phyloP scores from a whole-genome alignment of 1,284 basidiomycete species.

The Bondarzewia mesenterica region DNA sequence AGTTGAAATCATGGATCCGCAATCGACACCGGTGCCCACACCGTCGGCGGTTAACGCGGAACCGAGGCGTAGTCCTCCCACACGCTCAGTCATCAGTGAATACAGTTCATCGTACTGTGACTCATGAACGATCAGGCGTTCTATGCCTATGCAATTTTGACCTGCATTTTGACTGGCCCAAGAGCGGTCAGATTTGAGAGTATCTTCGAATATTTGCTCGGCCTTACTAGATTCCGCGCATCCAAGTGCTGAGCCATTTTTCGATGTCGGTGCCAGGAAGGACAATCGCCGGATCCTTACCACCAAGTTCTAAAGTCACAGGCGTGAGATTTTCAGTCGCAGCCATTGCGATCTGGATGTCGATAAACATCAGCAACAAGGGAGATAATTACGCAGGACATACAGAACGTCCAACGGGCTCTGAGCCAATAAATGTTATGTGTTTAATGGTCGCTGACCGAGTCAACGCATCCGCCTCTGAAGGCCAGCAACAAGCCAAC shows the following conservation, averaged over 20 bases:
- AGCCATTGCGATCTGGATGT: slow-evolving; percentile 61
- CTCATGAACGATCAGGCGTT: slow-evolving; percentile 82
- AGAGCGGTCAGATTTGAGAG: slow-evolving; percentile 5
- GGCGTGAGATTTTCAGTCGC: slow-evolving; percentile 85
- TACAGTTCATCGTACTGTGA: slow-evolving; percentile 72
- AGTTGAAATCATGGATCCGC: slow-evolving; percentile 69
- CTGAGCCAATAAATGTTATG: slow-evolving; percentile 90
- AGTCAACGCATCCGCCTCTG: slow-evolving; percentile 79
- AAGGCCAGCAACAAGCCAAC: slow-evolving; percentile 85
- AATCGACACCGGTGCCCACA: slow-evolving; percentile 64
- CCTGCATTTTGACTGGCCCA: slow-evolving; percentile 75
- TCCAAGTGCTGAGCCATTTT: slow-evolving; percentile 65
- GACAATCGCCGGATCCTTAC: slow-evolving; percentile 76
- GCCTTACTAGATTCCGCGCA: slow-evolving; percentile 86
- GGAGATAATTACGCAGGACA: slow-evolving; percentile 5
- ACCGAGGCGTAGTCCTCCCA: slow-evolving; percentile 61
- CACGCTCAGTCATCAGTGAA: slow-evolving; percentile 53
- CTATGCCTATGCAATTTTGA: slow-evolving; percentile 96
- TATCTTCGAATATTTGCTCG: neutral
- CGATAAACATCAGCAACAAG: slow-evolving; percentile 6
- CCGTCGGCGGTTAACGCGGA: slow-evolving; percentile 62
- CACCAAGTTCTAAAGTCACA: slow-evolving; percentile 85
- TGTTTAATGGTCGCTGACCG: slow-evolving; percentile 74
- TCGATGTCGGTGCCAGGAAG: slow-evolving; percentile 66
- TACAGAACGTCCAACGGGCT: slow-evolving; percentile 81